Percentiles rank a stretch among this genome's conserved stretches.
Evolutionary conservation across 1,284 basidiomycete genomes (phyloP).

Genomic region (Marasmius sp.): DNA sequence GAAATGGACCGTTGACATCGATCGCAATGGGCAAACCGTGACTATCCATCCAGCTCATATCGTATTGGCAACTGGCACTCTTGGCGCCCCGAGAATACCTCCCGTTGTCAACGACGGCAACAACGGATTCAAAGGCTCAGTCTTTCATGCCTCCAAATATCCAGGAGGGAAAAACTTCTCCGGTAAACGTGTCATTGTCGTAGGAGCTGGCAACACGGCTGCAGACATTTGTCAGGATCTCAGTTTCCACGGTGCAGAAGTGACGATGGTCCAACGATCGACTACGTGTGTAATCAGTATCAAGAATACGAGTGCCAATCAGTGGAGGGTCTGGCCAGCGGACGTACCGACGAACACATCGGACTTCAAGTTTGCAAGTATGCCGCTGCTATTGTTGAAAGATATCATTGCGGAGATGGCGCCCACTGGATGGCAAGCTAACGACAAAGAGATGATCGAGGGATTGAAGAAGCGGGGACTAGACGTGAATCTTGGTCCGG

Average conservation of each 20-base stretch:
- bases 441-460: conserved; percentile 33
- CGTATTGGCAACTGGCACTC: conserved; percentile 35
- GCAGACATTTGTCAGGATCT: conserved; percentile 40
- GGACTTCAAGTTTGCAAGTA: conserved; percentile 43
- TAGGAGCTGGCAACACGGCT: conserved; percentile 40
- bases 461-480: conserved; percentile 37
- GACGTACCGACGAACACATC: conserved; percentile 40
- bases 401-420: conserved; percentile 28
- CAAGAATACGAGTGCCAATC: conserved; percentile 20
- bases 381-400: conserved; percentile 38
- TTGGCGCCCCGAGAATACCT: conserved; percentile 33
- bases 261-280: conserved; percentile 42
- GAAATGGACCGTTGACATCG: conserved; percentile 32
- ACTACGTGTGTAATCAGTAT: conserved; percentile 37
- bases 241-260: conserved; percentile 25
- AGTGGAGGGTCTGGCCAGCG: conserved; percentile 36
- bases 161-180: conserved; percentile 24
- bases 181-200: conserved; percentile 35
- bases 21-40: conserved; percentile 24
- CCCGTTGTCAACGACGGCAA: conserved; percentile 15
- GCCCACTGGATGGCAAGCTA: conserved; percentile 24
- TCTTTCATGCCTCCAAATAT: conserved; percentile 31
- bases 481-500: conserved; percentile 30
- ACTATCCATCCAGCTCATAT: conserved; percentile 34
- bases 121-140: conserved; percentile 29